Evolutionary conservation across 2,329 filamentous ascomycete species (phyloP).

Genomic region (Chaetomium globosum): DNA sequence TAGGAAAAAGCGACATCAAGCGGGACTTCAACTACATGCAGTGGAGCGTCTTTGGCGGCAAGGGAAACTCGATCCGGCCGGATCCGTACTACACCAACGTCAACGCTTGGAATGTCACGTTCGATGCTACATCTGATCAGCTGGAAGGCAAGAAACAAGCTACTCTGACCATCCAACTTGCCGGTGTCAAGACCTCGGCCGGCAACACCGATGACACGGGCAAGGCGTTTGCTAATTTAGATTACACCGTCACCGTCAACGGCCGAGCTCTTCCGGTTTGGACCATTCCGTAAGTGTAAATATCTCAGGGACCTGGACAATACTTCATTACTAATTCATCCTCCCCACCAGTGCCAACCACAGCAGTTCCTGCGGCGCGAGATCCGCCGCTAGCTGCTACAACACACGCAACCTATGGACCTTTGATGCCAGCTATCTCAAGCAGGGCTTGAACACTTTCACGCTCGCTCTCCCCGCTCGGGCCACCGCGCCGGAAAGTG

Average conservation of each 20-base stretch:
- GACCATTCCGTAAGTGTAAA: constrained; percentile 5
- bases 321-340: background rate
- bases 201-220: constrained; percentile 5
- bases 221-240: constrained; percentile 8
- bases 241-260: constrained; percentile 4
- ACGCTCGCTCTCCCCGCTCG: background rate
- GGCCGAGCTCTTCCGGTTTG: constrained; percentile 8
- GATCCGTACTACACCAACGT: constrained; percentile 14
- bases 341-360: constrained; percentile 8
- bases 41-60: constrained; percentile 14
- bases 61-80: background rate
- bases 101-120: constrained; percentile 11
- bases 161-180: constrained; percentile 2
- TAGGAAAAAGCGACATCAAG: constrained; percentile 2
- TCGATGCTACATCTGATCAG: constrained; percentile 2
- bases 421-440: constrained; percentile 7
- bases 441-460: constrained; percentile 7
- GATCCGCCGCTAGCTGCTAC: constrained; percentile 11
- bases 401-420: constrained; percentile 13
- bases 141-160: background rate
- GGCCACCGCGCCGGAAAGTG: constrained; percentile 9
- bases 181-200: constrained; percentile 13
- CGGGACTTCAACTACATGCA: constrained; percentile 18
- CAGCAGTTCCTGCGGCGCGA: constrained; percentile 13
- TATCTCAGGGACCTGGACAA: background rate